Conservation (phyloP, 108 stramenopile species). For the Cyclotella distinguenda region DNA sequence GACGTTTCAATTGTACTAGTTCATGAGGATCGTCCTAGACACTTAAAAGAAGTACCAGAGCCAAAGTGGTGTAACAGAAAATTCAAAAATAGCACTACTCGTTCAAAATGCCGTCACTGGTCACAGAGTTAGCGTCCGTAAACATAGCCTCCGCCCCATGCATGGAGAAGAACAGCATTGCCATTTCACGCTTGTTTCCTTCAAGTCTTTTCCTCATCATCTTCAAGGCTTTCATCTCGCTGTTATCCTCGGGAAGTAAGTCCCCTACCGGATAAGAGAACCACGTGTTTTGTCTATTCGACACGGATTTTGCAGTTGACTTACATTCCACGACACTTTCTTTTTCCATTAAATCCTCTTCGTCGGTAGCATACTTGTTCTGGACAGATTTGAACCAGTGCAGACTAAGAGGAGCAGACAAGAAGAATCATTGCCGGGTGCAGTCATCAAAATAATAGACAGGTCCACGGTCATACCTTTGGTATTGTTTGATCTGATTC, state of each 20-base stretch:
- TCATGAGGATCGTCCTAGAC: too few relatives aligned
- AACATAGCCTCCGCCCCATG: constrained; percentile 32
- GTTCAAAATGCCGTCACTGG: too few relatives aligned
- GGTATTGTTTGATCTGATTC: constrained; percentile 43
- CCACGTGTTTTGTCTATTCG: constrained; percentile 38
- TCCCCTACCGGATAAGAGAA: constrained; percentile 31
- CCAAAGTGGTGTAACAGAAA: too few relatives aligned
- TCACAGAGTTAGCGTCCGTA: too few relatives aligned
- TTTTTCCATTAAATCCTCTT: constrained; percentile 43
- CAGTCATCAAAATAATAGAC: too few relatives aligned
- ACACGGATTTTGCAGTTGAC: constrained; percentile 45
- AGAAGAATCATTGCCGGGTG: too few relatives aligned
- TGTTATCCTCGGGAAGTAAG: constrained; percentile 37
- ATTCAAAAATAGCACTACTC: too few relatives aligned
- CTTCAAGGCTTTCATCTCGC: constrained; percentile 36
- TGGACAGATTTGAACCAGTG: constrained; percentile 63
- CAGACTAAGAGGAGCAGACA: constrained; percentile 34
- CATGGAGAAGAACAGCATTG: constrained; percentile 54
- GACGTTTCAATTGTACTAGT: too few relatives aligned
- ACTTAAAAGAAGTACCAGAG: too few relatives aligned
- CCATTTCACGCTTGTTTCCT: constrained; percentile 54
- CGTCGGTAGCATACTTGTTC: constrained; percentile 49
- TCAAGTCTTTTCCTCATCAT: constrained; percentile 52
- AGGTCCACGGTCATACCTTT: constrained; percentile 28
- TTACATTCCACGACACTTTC: constrained; percentile 34